phyloP scores from a whole-genome alignment of 768 basidiomycete genomes.

The Favolaschia claudopus region DNA sequence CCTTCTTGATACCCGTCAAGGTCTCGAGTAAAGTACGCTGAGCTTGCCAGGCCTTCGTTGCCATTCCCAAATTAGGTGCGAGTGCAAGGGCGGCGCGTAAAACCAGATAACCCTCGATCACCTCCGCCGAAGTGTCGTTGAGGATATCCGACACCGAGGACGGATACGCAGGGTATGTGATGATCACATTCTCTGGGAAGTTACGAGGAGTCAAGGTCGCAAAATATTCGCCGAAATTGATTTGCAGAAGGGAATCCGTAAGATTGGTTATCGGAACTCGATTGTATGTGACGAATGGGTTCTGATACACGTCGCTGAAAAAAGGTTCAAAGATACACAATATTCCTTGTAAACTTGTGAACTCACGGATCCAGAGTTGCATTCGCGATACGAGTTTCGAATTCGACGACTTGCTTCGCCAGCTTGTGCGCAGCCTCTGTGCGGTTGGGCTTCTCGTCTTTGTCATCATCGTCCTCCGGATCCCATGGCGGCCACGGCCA shows the following conservation, averaged over 20 bases:
- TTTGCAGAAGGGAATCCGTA: conserved; percentile 70
- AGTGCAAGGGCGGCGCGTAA: conserved; percentile 74
- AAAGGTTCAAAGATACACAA: neutral
- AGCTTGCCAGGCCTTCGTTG: conserved; percentile 82
- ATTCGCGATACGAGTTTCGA: conserved; percentile 81
- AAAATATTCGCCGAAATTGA: conserved; percentile 88
- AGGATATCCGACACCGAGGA: conserved; percentile 73
- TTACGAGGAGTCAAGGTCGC: conserved; percentile 81
- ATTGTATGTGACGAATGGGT: conserved; percentile 91
- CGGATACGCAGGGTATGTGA: conserved; percentile 84
- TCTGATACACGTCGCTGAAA: conserved; percentile 70
- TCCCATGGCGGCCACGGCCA: conserved; percentile 92
- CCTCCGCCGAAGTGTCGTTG: conserved; percentile 67
- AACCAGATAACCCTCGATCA: conserved; percentile 88
- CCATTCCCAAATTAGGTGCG: conserved; percentile 74
- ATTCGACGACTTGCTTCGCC: conserved; percentile 73
- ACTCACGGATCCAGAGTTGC: conserved; percentile 83
- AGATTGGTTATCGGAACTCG: conserved; percentile 77
- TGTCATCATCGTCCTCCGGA: conserved; percentile 63
- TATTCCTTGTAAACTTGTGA: neutral
- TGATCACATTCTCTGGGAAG: conserved; percentile 78
- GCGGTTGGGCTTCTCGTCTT: conserved; percentile 57
- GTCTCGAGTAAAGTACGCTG: conserved; percentile 73
- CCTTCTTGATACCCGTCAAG: conserved; percentile 86
- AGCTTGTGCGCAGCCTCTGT: conserved; percentile 66